phyloP scores from a whole-genome alignment of 768 basidiomycete species.

The Steccherinum ochraceum region DNA sequence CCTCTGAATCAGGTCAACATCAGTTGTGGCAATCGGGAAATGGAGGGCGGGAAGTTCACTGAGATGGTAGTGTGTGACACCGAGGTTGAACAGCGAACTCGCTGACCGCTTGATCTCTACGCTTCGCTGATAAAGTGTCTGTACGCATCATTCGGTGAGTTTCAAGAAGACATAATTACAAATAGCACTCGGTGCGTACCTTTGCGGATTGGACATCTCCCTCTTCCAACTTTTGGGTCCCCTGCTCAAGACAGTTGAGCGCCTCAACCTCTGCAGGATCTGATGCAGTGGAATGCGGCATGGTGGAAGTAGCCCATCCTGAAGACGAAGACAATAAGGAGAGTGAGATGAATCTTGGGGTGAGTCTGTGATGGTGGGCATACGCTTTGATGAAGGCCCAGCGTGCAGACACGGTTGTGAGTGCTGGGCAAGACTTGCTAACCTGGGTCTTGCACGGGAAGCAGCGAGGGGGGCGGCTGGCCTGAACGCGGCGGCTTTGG shows the following conservation, averaged over 20 bases:
- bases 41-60: slow-evolving; percentile 41
- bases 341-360: slow-evolving; percentile 10
- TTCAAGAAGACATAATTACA: too few species aligned
- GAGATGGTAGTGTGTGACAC: slow-evolving; percentile 85
- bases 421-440: neutral
- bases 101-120: slow-evolving; percentile 75
- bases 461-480: neutral
- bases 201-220: slow-evolving; percentile 81
- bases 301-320: slow-evolving; percentile 81
- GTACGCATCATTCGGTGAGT: neutral
- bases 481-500: neutral
- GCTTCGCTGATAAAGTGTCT: slow-evolving; percentile 63
- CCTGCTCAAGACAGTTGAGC: slow-evolving; percentile 71
- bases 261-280: slow-evolving; percentile 83
- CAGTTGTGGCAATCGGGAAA: slow-evolving; percentile 5
- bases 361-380: slow-evolving; percentile 1
- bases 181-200: slow-evolving; percentile 24
- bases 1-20: slow-evolving; percentile 43
- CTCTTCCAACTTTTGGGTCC: slow-evolving; percentile 79
- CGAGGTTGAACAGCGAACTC: slow-evolving; percentile 81
- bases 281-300: slow-evolving; percentile 72
- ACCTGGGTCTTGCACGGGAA: neutral
- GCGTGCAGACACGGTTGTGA: neutral
- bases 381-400: slow-evolving; percentile 4
- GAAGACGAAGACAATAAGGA: slow-evolving; percentile 12